Evolutionary conservation across 1,139 yeast species (phyloP), one percentile per base, ranked within the genome.

Genomic region (Zygoascus sp.): DNA sequence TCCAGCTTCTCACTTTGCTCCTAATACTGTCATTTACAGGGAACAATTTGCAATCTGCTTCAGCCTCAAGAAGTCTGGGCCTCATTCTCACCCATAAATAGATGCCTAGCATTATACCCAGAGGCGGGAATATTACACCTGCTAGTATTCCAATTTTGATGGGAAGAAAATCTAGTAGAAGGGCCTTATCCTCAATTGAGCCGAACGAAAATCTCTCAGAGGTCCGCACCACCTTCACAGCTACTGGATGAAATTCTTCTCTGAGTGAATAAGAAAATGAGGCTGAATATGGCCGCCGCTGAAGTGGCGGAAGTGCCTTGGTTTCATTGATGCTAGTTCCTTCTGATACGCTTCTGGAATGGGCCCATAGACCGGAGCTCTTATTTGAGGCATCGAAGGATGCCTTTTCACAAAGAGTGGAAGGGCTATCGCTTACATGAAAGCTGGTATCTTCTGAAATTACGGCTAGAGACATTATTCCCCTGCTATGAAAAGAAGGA

Each of bases 261-360:
- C 25, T 35, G 5, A 35, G 2, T 11, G 39, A 21, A 7, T 2
- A 5, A 8, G 25, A 20, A n/a, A 5, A 10, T n/a, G 25, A 13
- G 13, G 6, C 7, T n/a, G 19, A 20, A 35, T 25, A 25, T 2
- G 28, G 28, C 4, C 28, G 28, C 9, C 3, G 3, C 8, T 13
- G 17, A 19, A 35, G n/a, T 10, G 25, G 39, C 19, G 39, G 10
- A 20, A 35, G 39, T 2, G 39, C 27, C 16, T 21, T 35, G 7
- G 39, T 35, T 7, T 35, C 39, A 11, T 35, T 35, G 16, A 35
- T 35, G 16, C 39, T 35, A 10, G 39, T 35, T 13, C 19, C 27
- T n/a, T 5, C 25, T 10, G 39, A 35, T 10, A 7, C 5, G 13
- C 27, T 35, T 35, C 39, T 19, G 13, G 13, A 20, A 35, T 35